Evolutionary conservation across 73 alveolate genomes (phyloP).

Genomic region (Paramecium biaurelia): DNA sequence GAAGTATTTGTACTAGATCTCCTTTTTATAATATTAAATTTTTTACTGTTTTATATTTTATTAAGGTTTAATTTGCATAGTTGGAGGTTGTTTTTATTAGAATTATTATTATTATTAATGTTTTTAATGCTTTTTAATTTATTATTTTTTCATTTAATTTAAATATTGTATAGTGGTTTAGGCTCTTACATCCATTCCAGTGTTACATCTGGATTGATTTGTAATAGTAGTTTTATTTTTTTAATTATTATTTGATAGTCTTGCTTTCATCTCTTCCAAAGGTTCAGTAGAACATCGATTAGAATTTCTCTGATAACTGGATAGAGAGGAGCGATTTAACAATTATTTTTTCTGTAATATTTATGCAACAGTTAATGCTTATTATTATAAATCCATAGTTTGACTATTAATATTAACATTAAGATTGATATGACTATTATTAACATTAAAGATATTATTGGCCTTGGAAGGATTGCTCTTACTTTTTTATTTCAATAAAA

Average conservation of each 20-base stretch:
- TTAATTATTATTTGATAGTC: neutral
- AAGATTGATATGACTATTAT: conserved; percentile 22
- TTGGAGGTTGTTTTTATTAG: neutral
- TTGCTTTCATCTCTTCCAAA: conserved; percentile 17
- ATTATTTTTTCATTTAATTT: conserved; percentile 2
- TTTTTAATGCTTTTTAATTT: neutral
- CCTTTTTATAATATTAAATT: neutral
- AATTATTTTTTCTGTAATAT: neutral
- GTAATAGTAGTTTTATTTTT: neutral
- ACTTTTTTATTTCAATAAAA: neutral
- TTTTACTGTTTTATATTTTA: neutral
- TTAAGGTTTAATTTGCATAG: neutral
- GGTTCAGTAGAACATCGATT: conserved; percentile 53
- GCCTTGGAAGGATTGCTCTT: neutral
- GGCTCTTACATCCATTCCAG: conserved; percentile 42
- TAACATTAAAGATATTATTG: conserved; percentile 10
- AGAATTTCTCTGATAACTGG: conserved; percentile 28
- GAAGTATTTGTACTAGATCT: neutral
- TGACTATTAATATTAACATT: conserved; percentile 34
- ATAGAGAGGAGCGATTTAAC: neutral
- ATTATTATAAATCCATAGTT: conserved; percentile 10
- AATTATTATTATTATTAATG: neutral
- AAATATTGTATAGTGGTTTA: neutral
- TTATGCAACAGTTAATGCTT: conserved; percentile 27
- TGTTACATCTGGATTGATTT: conserved; percentile 12